Evolutionary conservation across 768 basidiomycete genomes (phyloP).

Genomic region (Amylocystis lapponica): DNA sequence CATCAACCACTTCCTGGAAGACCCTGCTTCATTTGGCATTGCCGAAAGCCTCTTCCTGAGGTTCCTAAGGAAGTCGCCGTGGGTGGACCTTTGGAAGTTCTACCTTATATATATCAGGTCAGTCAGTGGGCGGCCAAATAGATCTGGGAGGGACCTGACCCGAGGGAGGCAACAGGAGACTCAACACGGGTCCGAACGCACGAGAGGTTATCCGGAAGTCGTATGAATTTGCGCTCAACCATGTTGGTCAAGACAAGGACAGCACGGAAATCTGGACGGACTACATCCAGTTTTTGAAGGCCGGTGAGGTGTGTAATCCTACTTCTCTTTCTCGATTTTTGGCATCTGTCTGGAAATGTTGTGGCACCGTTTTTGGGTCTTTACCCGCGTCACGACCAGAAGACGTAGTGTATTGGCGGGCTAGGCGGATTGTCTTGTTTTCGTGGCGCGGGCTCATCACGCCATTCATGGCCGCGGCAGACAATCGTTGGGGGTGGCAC

Average conservation of each 20-base stretch:
- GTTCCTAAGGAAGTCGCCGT: conserved; percentile 79
- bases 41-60: conserved; percentile 88
- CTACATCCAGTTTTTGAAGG: conserved; percentile 84
- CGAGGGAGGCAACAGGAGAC: conserved; percentile 41
- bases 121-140: neutral
- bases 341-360: too few species aligned
- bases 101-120: conserved; percentile 92
- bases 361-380: too few species aligned
- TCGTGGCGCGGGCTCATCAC: too few species aligned
- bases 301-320: conserved; percentile 62
- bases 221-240: conserved; percentile 88
- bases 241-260: conserved; percentile 89
- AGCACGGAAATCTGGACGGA: conserved; percentile 92
- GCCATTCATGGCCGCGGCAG: too few species aligned
- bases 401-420: too few species aligned
- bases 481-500: too few species aligned
- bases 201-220: conserved; percentile 80
- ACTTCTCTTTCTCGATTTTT: too few species aligned
- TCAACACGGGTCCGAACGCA: conserved; percentile 59
- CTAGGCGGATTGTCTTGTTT: too few species aligned
- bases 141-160: neutral
- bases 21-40: conserved; percentile 58
- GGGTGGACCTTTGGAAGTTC: conserved; percentile 87
- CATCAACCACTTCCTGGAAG: conserved; percentile 66
- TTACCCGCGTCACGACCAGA: too few species aligned